Base-by-base conservation (phyloP, 1,139 yeast genomes). In the Saccharomyces hybrid region DNA sequence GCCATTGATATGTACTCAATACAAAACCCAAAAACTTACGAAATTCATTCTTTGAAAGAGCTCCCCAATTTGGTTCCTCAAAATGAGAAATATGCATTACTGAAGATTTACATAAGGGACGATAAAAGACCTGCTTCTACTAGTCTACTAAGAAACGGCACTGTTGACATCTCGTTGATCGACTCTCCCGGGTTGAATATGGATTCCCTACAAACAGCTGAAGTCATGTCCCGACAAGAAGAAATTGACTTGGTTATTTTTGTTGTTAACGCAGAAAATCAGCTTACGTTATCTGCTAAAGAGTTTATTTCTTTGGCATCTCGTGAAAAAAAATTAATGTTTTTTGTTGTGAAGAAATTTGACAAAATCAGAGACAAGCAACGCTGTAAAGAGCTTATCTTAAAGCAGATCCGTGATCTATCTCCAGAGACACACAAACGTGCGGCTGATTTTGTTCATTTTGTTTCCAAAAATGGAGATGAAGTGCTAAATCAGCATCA, bases 131-230 rank as follows among this genome's bases (percentile, higher is more conserved):
- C 88, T 1, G 73, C 80, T 2, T 83, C 83, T 50, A 82, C 82
- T 62, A 86, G 96, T 64, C 73, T 95, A 55, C 74, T 95, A 56
- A 81, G 85, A 60, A 95, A 95, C 67, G 98, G 98, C 1, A 88
- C 90, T 7, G 89, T 93, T 51, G 98, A 95, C 67, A 90, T 93
- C 55, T 83, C 93, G 34, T 75, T 95, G 56, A 91, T 95, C 53
- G 99, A 95, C 73, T 97, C 98, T 0, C 99, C 99, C 0, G 99
- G 99, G 0, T 77, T 95, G 57, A 95, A 95, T 67, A 79, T 90
- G 78, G 98, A 93, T 66, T 88, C 95, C 9, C 86, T 86, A 62
- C 97, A 89, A 69, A 95, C 99, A 0, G 88, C 97, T 1, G 97
- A 91, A 66, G 91, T 95, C 0, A 91, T 91, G 70, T 86, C 97